Percentiles rank a stretch among this genome's conserved stretches.
phyloP scores from a whole-genome alignment of 441 rosid genomes.

The Daphne laureola region DNA sequence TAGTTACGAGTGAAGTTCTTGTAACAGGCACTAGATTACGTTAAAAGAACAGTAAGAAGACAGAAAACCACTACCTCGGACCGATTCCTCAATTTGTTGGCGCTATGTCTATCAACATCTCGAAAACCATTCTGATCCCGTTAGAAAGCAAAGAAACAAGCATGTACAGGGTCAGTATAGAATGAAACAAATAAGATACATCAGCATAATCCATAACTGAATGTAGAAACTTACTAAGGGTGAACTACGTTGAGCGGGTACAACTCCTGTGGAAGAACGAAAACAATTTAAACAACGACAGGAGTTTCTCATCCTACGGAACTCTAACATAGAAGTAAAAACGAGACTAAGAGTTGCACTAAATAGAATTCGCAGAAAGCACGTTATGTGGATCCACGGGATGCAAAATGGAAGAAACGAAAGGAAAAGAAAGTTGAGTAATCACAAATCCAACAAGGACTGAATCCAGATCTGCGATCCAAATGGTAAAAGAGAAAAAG shows the following conservation, averaged over 20 bases:
- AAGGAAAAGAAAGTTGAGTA: background rate
- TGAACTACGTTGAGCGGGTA: constrained; percentile 33
- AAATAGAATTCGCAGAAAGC: too few relatives aligned
- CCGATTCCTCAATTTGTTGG: constrained; percentile 15
- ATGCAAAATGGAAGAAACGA: background rate
- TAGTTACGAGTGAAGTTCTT: too few relatives aligned
- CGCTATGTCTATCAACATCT: constrained; percentile 20
- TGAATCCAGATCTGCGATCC: constrained; percentile 21
- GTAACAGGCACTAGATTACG: too few relatives aligned
- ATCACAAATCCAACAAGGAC: constrained; percentile 1
- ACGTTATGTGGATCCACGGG: too few relatives aligned
- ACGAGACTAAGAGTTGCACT: too few relatives aligned
- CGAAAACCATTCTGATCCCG: constrained; percentile 21
- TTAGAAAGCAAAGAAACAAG: constrained; percentile 2
- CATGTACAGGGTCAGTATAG: constrained; percentile 1
- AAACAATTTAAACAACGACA: background rate
- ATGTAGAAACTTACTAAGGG: constrained; percentile 40
- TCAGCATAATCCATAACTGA: constrained; percentile 8
- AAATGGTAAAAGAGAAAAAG: background rate
- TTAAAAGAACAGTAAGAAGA: background rate
- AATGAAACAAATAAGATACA: constrained; percentile 7
- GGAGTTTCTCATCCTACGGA: too few relatives aligned
- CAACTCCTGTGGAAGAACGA: constrained; percentile 33
- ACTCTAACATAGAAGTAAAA: too few relatives aligned
- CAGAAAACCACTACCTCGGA: constrained; percentile 22